Percentiles rank a stretch among this genome's conserved stretches.
Conservation (phyloP, 2,329 filamentous ascomycete species). For the Colletotrichum tropicicola region DNA sequence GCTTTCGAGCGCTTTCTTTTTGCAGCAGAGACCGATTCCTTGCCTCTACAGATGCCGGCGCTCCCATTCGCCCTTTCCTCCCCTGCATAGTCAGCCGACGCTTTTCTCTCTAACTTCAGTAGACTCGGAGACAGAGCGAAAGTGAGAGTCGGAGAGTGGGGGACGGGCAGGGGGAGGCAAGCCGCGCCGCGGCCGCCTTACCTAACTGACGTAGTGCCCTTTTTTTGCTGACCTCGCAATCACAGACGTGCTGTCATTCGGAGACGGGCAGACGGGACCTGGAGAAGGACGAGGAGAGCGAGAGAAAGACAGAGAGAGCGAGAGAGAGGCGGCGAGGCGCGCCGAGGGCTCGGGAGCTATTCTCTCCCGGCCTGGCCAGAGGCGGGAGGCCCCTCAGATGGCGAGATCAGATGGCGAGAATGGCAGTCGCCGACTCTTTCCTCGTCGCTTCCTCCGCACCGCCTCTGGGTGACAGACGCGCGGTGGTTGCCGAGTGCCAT, state of each 20-base stretch:
- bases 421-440: no score
- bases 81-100: slow-evolving; percentile 15
- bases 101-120: slow-evolving; percentile 8
- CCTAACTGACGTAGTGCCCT: slow-evolving; percentile 18
- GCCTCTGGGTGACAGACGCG: neutral
- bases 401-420: no score
- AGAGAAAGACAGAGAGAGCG: neutral
- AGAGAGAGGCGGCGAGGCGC: neutral
- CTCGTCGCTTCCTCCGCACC: neutral
- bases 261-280: no score
- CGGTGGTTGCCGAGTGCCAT: slow-evolving; percentile 12
- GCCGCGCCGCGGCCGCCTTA: slow-evolving; percentile 13
- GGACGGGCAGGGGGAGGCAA: slow-evolving; percentile 13
- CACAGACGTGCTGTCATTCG: neutral
- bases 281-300: neutral
- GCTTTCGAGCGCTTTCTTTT: neutral
- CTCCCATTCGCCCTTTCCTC: neutral
- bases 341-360: neutral
- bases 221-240: slow-evolving; percentile 4
- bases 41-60: neutral
- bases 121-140: slow-evolving; percentile 18
- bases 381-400: no score
- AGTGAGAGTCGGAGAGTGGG: slow-evolving; percentile 24
- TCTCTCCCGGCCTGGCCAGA: neutral
- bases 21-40: neutral